Percentiles rank a stretch among this genome's conserved stretches.
These are phyloP conservation scores for Tinospora cordifolia DNA, from an alignment of 164 flowering plant species.

Conservation along the genomic window DNA sequence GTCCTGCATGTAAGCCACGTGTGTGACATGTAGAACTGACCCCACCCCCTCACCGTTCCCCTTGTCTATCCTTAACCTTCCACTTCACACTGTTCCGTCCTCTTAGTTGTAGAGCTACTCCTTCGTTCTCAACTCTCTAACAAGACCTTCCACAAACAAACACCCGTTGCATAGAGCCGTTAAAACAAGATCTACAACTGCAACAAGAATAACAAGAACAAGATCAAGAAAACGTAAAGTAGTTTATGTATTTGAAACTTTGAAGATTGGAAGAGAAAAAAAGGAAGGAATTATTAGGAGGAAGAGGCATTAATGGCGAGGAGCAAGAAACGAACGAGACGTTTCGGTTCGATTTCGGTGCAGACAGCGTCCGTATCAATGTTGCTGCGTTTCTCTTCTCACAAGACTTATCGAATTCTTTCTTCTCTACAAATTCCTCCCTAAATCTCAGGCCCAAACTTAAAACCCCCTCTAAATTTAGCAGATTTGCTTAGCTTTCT, in stretches of 20 bases:
- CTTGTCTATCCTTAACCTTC: no score
- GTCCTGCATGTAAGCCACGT: constrained; percentile 6
- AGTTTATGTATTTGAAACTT: neutral
- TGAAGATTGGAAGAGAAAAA: neutral
- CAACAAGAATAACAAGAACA: neutral
- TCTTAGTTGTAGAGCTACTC: no score
- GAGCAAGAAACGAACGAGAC: constrained; percentile 12
- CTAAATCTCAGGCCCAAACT: neutral
- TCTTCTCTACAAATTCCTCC: constrained; percentile 7
- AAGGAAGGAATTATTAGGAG: neutral
- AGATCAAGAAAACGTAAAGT: neutral
- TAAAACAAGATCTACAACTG: neutral
- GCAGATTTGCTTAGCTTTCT: neutral
- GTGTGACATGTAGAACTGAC: neutral
- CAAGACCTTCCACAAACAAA: neutral
- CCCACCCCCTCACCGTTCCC: neutral
- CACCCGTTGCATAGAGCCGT: neutral
- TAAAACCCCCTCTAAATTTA: constrained; percentile 1
- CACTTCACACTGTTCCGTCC: no score
- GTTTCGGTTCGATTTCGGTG: constrained; percentile 5
- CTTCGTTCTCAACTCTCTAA: neutral
- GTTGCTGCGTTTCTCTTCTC: neutral
- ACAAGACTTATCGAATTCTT: neutral
- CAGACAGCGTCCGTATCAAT: constrained; percentile 1
- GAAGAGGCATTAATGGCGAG: constrained; percentile 7